phyloP scores from a whole-genome alignment of 768 basidiomycete genomes.

The Panaeolus papilionaceus region DNA sequence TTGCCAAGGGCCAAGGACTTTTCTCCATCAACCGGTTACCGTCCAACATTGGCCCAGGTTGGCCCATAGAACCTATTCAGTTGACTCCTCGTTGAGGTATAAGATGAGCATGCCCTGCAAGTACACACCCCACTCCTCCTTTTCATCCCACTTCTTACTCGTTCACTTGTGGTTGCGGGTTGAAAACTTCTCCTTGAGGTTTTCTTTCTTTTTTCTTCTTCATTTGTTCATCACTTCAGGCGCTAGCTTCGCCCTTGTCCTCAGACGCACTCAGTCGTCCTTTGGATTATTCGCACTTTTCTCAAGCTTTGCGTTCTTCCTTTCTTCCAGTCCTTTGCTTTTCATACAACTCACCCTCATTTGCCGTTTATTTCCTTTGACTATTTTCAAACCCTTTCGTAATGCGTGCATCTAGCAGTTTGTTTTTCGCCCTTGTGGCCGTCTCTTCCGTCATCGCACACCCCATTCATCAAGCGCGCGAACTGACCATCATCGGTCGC shows the following conservation, averaged over 20 bases:
- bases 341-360: background rate
- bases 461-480: slow-evolving; percentile 23
- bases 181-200: slow-evolving; percentile 12
- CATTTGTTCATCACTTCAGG: slow-evolving; percentile 20
- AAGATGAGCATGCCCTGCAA: background rate
- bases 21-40: slow-evolving; percentile 2
- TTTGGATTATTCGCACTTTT: slow-evolving; percentile 9
- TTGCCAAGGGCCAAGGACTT: background rate
- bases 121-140: slow-evolving; percentile 2
- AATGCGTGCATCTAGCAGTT: slow-evolving; percentile 20
- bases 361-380: background rate
- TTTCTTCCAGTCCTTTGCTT: background rate
- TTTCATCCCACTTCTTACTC: slow-evolving; percentile 13
- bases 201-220: slow-evolving; percentile 17
- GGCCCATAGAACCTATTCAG: background rate
- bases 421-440: slow-evolving; percentile 16
- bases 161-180: slow-evolving; percentile 12
- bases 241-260: slow-evolving; percentile 25
- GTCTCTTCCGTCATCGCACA: slow-evolving; percentile 21
- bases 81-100: background rate
- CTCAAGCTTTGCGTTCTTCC: slow-evolving; percentile 9
- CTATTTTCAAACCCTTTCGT: slow-evolving; percentile 14
- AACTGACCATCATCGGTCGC: slow-evolving; percentile 23
- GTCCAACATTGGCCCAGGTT: background rate
- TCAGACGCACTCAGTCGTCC: slow-evolving; percentile 17